Evolutionary conservation across 495 filamentous ascomycete genomes (phyloP), one percentile per base, ranked within the genome.

Genomic region (Elaphomyces granulatus): DNA sequence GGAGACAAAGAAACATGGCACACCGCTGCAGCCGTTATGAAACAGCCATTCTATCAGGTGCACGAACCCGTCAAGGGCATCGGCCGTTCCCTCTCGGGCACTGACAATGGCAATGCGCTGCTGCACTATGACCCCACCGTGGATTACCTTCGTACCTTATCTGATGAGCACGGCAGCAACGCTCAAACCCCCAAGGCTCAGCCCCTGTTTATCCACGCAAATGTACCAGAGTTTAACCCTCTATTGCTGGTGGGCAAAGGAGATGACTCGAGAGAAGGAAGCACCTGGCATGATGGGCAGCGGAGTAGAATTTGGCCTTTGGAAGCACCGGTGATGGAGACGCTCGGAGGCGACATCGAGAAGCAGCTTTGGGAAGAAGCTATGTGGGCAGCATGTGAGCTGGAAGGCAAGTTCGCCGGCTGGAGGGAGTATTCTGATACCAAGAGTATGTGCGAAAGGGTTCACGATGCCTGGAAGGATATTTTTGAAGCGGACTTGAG

Each of bases 1-100:
- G 75, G 76, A 1, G 77, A 80, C 49, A 80, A 80, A 50, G 77
- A 80, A 46, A 79, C 72, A 2, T 80, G 78, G 35, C 46, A 74
- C 2, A 54, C 67, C 4, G 75, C 74, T 0, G 74, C 75, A 1
- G 46, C 60, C 2, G 68, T 64, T 3, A 49, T 77, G 3, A 55
- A 61, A 3, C 48, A 58, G 15, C 56, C 68, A 0, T 74, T 65
- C 48, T 75, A 72, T 42, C 50, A 64, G 15, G 70, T 80, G 15
- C 61, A 56, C 20, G 60, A 61, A 26, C 42, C 46, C 42, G 60
- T 74, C 36, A 47, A 53, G 35, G 53, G 60, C 0, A 44, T 68
- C 3, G 66, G 68, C 8, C 66, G 64, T 38, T 45, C 46, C 6
- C 50, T 46, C 36, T 38, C 36, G 8, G 43, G 52, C 2, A 56